Base-by-base conservation (phyloP, 164 flowering plant species). In the Malania oleifera region DNA sequence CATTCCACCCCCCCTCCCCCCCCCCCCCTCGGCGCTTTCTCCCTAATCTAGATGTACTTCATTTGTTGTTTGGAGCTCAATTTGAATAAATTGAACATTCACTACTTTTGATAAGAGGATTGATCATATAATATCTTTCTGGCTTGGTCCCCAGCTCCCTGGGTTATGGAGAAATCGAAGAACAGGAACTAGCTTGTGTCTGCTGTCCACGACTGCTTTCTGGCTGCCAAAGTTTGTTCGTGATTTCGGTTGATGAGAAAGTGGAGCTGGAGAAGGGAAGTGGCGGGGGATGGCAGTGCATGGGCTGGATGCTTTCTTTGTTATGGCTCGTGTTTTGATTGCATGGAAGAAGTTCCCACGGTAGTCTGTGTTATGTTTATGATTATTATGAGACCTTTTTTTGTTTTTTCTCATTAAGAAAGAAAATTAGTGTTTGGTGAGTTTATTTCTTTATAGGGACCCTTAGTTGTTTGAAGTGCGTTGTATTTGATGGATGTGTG, bases 151-250 rank as follows among this genome's bases (percentile, higher is more conserved):
- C 50, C 86, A 86, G 89, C 96, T 73, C 96, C 96, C 19, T 76
- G 92, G 76, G 87, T 82, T 44, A 72, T 75, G 86, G 92, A 87
- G 71, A 84, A 90, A 69, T 82, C 86, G 59, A 79, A 75, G 67
- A 82, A 63, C 73, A 52, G 72, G 51, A 73, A 66, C 79, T 84
- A 83, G 73, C 53, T 45, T 18, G 27, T 19, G 47, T 50, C 73
- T 63, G 44, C 60, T 31, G 37, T 27, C 28, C 61, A 53, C 48
- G 52, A 55, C 45, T 50, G 62, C 54, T 53, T 59, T 54, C 47
- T 35, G 25, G 60, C 45, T 22, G 23, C 17, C 34, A 22, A 22
- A 13, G n/a, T 26, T 56, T n/a, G n/a, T n/a, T n/a, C n/a, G n/a
- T n/a, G n/a, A n/a, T n/a, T n/a, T 22, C 27, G 12, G 39, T 10